Evolutionary conservation across 2,329 filamentous ascomycete genomes (phyloP).

Genomic region (Acrodontium crateriforme): DNA sequence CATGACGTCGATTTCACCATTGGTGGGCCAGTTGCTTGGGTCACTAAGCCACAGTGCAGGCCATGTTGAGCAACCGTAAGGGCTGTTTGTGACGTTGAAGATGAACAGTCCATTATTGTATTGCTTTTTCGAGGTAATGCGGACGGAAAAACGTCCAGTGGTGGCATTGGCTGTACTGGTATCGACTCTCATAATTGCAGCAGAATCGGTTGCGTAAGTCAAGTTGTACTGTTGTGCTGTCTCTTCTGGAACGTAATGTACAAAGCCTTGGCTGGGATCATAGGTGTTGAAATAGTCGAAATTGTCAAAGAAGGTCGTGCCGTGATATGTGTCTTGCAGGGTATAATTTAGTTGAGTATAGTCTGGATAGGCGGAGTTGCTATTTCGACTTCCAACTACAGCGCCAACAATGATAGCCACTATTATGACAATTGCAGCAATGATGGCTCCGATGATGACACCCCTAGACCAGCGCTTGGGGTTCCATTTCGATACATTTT

Average conservation of each 20-base stretch:
- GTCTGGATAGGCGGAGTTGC: slow-evolving; percentile 16
- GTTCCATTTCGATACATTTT: slow-evolving; percentile 13
- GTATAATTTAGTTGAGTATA: slow-evolving; percentile 16
- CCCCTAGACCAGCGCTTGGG: slow-evolving; percentile 14
- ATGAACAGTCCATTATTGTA: slow-evolving; percentile 25
- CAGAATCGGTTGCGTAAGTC: slow-evolving; percentile 15
- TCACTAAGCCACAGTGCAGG: slow-evolving; percentile 25
- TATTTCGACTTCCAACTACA: slow-evolving; percentile 11
- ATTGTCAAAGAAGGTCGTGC: slow-evolving; percentile 34
- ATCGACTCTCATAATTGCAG: slow-evolving; percentile 17
- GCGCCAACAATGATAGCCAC: slow-evolving; percentile 15
- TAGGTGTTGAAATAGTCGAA: slow-evolving; percentile 35
- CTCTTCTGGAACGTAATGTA: slow-evolving; percentile 29
- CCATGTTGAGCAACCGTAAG: slow-evolving; percentile 25
- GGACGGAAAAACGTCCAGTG: slow-evolving; percentile 21
- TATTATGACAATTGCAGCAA: slow-evolving; percentile 8
- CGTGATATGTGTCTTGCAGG: slow-evolving; percentile 23
- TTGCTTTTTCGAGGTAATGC: slow-evolving; percentile 22
- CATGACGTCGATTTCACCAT: slow-evolving; percentile 21
- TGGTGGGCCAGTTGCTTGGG: slow-evolving; percentile 29
- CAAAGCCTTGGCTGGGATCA: slow-evolving; percentile 38
- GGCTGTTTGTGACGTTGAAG: slow-evolving; percentile 23
- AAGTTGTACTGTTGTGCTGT: slow-evolving; percentile 16
- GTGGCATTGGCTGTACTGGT: slow-evolving; percentile 13
- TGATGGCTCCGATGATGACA: slow-evolving; percentile 8